phyloP scores from a whole-genome alignment of 2,329 filamentous ascomycete species.

The Xylaria digitata region DNA sequence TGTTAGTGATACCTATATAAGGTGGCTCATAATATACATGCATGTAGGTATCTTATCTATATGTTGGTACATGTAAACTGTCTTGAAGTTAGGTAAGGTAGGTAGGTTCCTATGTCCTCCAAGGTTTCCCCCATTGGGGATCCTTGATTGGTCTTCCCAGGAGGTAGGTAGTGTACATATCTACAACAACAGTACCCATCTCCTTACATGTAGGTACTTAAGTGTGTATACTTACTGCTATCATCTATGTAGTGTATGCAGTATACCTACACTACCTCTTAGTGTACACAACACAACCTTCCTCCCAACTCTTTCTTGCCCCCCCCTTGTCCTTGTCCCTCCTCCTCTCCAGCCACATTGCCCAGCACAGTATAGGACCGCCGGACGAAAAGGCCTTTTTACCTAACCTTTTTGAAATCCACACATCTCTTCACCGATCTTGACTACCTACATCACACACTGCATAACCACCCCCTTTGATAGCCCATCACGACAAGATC shows the following conservation, averaged over 20 bases:
- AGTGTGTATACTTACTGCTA: background rate
- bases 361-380: conserved; percentile 37
- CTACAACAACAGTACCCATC: too few species aligned
- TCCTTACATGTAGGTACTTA: background rate
- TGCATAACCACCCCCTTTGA: conserved; percentile 47
- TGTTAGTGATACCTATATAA: background rate
- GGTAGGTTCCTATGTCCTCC: background rate
- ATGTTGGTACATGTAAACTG: too few species aligned
- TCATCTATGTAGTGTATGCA: too few species aligned
- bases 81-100: too few species aligned
- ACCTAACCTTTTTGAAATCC: conserved; percentile 48
- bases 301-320: conserved; percentile 26
- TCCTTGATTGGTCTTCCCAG: conserved; percentile 12
- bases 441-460: conserved; percentile 48
- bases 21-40: too few species aligned
- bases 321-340: conserved; percentile 36
- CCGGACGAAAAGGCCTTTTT: conserved; percentile 43
- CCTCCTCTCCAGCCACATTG: conserved; percentile 49
- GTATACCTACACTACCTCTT: too few species aligned
- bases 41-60: background rate
- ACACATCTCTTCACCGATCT: conserved; percentile 51
- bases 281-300: too few species aligned
- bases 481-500: conserved; percentile 50
- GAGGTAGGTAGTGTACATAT: background rate
- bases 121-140: conserved; percentile 4